Conservation (phyloP, 73 alveolate species). For the Paramecium primaurelia region DNA sequence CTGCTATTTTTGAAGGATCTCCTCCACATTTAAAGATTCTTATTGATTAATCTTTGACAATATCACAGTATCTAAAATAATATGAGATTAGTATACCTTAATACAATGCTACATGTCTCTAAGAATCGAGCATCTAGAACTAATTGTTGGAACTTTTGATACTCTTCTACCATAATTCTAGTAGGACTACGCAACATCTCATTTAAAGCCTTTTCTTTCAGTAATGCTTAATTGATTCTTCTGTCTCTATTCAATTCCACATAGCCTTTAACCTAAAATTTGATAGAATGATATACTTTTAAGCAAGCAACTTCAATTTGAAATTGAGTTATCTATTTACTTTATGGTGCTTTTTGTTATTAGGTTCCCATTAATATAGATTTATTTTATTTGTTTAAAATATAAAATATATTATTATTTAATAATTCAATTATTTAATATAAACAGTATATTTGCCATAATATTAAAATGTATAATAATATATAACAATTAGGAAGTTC, state of each 20-base stretch:
- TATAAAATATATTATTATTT: not conserved
- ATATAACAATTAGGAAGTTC: constrained; percentile 4
- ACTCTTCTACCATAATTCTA: not conserved
- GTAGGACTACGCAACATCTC: not conserved
- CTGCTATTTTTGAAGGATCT: constrained; percentile 8
- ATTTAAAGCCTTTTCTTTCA: constrained; percentile 7
- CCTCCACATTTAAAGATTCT: constrained; percentile 14
- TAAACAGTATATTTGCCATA: not conserved
- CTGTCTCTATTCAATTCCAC: constrained; percentile 12
- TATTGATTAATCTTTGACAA: not conserved
- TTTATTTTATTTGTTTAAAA: not conserved
- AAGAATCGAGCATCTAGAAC: not conserved
- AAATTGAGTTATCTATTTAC: not conserved
- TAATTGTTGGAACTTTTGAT: not conserved
- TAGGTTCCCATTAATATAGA: constrained; percentile 5
- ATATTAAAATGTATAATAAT: not conserved
- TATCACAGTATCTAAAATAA: not conserved
- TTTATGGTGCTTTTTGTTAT: not conserved
- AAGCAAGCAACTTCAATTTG: not conserved
- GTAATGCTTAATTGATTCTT: not conserved
- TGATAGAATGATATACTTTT: not conserved
- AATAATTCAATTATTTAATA: not conserved
- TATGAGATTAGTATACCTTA: constrained; percentile 3
- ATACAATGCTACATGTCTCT: not conserved
- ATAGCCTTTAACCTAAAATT: constrained; percentile 30